phyloP scores from a whole-genome alignment of 345 rosid genomes.

The Diplotaxis tenuifolia region DNA sequence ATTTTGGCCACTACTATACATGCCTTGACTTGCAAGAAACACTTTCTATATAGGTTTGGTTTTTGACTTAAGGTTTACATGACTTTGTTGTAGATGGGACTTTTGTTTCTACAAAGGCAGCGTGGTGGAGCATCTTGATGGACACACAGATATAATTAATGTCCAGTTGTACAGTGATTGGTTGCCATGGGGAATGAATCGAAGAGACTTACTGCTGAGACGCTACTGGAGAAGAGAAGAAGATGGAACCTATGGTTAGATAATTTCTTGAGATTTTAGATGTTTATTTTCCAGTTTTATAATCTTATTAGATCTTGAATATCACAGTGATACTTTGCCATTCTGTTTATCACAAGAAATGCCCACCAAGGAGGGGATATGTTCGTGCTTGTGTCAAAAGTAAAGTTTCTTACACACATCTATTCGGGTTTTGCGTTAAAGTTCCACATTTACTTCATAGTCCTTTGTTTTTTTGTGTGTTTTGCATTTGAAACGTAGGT shows the following conservation, averaged over 20 bases:
- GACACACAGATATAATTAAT: slow-evolving; percentile 82
- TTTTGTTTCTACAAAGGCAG: slow-evolving; percentile 66
- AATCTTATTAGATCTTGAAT: slow-evolving; percentile 9
- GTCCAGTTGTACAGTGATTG: slow-evolving; percentile 63
- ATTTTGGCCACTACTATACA: neutral
- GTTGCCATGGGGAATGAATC: slow-evolving; percentile 83
- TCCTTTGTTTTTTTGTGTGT: neutral
- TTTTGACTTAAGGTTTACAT: neutral
- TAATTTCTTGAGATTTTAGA: neutral
- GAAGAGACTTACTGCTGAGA: slow-evolving; percentile 71
- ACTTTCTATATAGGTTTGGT: neutral
- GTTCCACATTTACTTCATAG: neutral
- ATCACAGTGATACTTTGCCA: slow-evolving; percentile 80
- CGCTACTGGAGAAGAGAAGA: slow-evolving; percentile 98
- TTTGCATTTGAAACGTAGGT: slow-evolving; percentile 44
- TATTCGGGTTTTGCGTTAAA: neutral
- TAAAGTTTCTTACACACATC: slow-evolving; percentile 41
- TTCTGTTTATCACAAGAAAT: slow-evolving; percentile 78
- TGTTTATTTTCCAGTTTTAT: neutral
- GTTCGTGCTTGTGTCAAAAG: slow-evolving; percentile 89
- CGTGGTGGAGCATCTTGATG: slow-evolving; percentile 87
- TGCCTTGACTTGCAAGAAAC: neutral
- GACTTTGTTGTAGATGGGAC: slow-evolving; percentile 73
- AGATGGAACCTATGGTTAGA: slow-evolving; percentile 89
- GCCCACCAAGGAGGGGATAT: slow-evolving; percentile 63